A percentile compares a stretch with the other conserved stretches of the same genome.
Conservation (phyloP, 164 flowering plant genomes). For the Stephania yunnanensis region DNA sequence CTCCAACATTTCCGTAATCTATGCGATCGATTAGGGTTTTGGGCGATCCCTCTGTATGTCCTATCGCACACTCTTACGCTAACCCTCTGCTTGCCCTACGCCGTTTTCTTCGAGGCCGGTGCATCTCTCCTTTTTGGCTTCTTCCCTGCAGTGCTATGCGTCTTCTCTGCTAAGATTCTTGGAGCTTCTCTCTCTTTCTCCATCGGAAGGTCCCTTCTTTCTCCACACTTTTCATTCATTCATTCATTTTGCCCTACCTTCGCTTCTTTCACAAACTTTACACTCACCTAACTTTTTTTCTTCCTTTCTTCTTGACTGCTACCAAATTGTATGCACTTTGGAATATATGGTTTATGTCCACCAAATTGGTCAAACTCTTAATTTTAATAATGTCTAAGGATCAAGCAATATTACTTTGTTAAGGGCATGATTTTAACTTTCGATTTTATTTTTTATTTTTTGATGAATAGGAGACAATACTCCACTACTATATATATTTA, state of each 20-base stretch:
- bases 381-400: neutral
- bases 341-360: too few relatives aligned
- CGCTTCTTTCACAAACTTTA: too few relatives aligned
- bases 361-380: neutral
- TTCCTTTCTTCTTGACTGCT: too few relatives aligned
- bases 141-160: slow-evolving; percentile 70
- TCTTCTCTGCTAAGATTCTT: slow-evolving; percentile 80
- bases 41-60: slow-evolving; percentile 88
- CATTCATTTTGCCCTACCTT: too few relatives aligned
- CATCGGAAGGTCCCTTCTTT: slow-evolving; percentile 54
- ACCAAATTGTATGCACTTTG: too few relatives aligned
- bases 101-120: slow-evolving; percentile 86
- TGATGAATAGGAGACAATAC: too few relatives aligned
- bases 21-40: slow-evolving; percentile 58
- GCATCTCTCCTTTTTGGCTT: slow-evolving; percentile 88
- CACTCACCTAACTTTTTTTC: too few relatives aligned
- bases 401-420: neutral
- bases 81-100: slow-evolving; percentile 80
- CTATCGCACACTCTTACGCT: slow-evolving; percentile 64
- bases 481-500: too few relatives aligned
- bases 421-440: neutral
- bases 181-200: slow-evolving; percentile 88
- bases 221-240: neutral
- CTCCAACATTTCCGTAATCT: slow-evolving; percentile 29
- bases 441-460: too few relatives aligned